Evolutionary conservation across 768 basidiomycete species (phyloP), one percentile per base, ranked within the genome.

Genomic region (Suillus placidus): DNA sequence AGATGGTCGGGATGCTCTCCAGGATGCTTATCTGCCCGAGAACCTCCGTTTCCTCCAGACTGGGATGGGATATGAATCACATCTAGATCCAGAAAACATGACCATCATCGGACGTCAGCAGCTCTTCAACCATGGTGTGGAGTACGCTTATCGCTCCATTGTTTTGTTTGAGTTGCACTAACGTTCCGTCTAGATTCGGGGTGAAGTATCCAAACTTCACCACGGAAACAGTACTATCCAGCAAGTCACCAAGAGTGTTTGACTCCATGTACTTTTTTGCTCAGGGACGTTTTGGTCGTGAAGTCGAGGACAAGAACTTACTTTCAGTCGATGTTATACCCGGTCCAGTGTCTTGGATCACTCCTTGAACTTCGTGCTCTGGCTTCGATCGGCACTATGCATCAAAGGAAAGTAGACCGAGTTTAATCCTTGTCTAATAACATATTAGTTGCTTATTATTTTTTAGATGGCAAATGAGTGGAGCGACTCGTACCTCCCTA

Each of bases 241-340:
- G 65, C 43, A 47, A 62, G 1, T 32, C 67, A 6, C 67, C 64
- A 56, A 70, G 74, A 66, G 77, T 80, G 61, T 52, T 81, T n/a
- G 81, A 82, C 65, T 80, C 79, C 3, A 75, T 81, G 20, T 73
- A 75, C 65, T 83, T 80, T 73, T 83, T 82, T 68, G 74, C 73
- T 45, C 66, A 74, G 38, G 80, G 80, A 0, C 78, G 79, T 70
- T 79, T 79, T 65, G 82, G 81, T 14, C 74, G 75, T 16, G 35
- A 64, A 9, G 65, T 69, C 18, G 71, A 76, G 64, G 71, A 70
- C 9, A 67, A 77, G 16, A 65, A 69, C 23, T 76, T 81, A 61
- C 64, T 69, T 4, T 73, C 73, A 20, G 73, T 80, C 55, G 51
- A 67, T 4, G 80, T 82, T 67, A 72, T 80, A 60, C 67, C 67